Evolutionary conservation across 768 basidiomycete species (phyloP).

Genomic region (Crassisporium funariophilum): DNA sequence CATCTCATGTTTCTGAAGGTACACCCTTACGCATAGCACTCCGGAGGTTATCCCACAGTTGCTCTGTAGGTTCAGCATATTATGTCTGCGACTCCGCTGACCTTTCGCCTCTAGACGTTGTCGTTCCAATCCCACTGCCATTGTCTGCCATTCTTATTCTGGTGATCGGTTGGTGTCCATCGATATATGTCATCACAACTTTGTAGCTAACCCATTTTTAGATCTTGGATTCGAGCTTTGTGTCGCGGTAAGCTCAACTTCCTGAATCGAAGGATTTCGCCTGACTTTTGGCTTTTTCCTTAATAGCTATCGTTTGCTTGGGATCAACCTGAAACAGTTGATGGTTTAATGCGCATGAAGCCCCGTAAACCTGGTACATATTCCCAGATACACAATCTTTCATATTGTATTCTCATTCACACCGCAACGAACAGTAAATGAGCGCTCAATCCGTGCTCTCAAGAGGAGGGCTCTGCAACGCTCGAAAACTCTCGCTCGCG

Average conservation of each 20-base stretch:
- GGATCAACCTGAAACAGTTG: constrained; percentile 67
- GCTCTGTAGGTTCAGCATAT: constrained; percentile 46
- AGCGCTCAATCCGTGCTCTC: constrained; percentile 49
- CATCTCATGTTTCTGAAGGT: constrained; percentile 33
- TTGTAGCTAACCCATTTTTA: constrained; percentile 21
- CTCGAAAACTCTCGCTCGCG: constrained; percentile 53
- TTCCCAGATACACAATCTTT: no score
- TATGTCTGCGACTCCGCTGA: constrained; percentile 4
- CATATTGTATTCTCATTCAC: no score
- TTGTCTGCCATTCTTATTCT: constrained; percentile 70
- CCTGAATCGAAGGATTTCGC: background rate
- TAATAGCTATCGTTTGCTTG: constrained; percentile 67
- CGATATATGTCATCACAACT: background rate
- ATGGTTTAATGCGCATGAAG: constrained; percentile 66
- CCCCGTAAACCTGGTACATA: constrained; percentile 64
- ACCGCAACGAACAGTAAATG: constrained; percentile 63
- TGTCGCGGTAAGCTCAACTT: constrained; percentile 51
- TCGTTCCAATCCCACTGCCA: constrained; percentile 67
- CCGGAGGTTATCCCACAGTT: constrained; percentile 72
- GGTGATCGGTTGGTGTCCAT: constrained; percentile 56
- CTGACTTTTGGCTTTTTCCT: background rate
- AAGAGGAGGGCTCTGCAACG: constrained; percentile 61
- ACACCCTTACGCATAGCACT: constrained; percentile 67
- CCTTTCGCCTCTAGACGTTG: constrained; percentile 47
- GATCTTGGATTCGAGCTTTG: constrained; percentile 75